These are phyloP conservation scores for Erucastrum elatum DNA, from an alignment of 345 rosid genomes.

Conservation along the genomic window DNA sequence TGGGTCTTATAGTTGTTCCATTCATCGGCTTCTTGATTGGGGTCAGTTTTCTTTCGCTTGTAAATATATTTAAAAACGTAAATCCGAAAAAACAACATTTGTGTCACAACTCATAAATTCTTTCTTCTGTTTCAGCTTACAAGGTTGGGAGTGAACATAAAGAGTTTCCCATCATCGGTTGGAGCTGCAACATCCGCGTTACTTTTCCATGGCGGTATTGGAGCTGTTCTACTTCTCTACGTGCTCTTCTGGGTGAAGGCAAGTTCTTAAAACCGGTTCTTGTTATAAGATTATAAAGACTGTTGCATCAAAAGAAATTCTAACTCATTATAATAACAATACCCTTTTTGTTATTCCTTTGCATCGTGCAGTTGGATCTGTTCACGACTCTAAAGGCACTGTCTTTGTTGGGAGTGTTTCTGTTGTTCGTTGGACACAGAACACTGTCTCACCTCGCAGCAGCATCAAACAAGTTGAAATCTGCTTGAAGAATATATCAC, in stretches of 20 bases:
- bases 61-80: not conserved
- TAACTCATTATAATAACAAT: not conserved
- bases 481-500: conserved; percentile 46
- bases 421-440: conserved; percentile 85
- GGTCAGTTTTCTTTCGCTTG: conserved; percentile 54
- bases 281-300: not conserved
- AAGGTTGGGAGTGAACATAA: conserved; percentile 75
- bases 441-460: conserved; percentile 79
- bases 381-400: conserved; percentile 84
- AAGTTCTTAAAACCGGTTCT: conserved; percentile 10
- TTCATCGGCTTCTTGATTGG: conserved; percentile 77
- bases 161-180: conserved; percentile 76
- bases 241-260: conserved; percentile 97
- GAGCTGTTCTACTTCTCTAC: conserved; percentile 79
- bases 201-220: conserved; percentile 87
- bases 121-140: conserved; percentile 51
- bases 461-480: conserved; percentile 78
- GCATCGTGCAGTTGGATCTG: conserved; percentile 71
- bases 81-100: not conserved
- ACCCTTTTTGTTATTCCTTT: not conserved
- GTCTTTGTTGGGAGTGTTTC: conserved; percentile 73
- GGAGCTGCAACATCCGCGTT: conserved; percentile 63
- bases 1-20: conserved; percentile 77
- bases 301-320: no score
- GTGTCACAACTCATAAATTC: not conserved